Conservation (phyloP, 1,284 basidiomycete species). For the Mrakiaceae sp. region DNA sequence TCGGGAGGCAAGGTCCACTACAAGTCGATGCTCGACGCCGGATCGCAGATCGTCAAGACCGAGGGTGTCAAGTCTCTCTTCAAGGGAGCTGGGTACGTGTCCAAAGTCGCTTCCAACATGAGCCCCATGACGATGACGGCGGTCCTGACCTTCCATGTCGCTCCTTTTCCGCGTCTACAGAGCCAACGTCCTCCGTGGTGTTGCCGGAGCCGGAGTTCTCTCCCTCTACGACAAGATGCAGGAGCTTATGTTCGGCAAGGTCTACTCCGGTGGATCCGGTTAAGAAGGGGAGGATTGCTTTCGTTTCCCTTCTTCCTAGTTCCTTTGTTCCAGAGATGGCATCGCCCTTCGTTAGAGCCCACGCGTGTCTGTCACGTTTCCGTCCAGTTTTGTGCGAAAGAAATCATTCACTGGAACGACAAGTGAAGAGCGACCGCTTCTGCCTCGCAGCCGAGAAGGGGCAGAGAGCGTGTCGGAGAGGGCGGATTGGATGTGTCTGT, state of each 20-base stretch:
- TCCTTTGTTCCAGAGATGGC: too few species aligned
- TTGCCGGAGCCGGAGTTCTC: conserved; percentile 60
- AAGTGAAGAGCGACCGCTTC: too few species aligned
- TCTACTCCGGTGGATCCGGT: conserved; percentile 54
- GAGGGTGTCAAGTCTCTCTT: conserved; percentile 51
- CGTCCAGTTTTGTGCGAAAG: too few species aligned
- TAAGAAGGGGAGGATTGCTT: not conserved
- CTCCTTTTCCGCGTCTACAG: not conserved
- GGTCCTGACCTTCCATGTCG: too few species aligned
- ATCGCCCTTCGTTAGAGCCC: too few species aligned
- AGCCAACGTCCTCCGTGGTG: conserved; percentile 43
- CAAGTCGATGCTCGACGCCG: conserved; percentile 38
- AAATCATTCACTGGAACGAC: too few species aligned
- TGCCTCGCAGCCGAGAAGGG: too few species aligned
- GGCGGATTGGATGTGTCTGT: too few species aligned
- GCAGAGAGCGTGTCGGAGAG: too few species aligned
- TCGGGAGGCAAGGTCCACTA: conserved; percentile 46
- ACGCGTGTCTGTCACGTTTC: too few species aligned
- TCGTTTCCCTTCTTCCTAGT: too few species aligned
- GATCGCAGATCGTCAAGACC: conserved; percentile 47
- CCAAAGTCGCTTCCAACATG: conserved; percentile 19
- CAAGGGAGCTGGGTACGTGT: conserved; percentile 36
- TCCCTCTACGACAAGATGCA: conserved; percentile 53
- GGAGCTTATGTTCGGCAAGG: conserved; percentile 55
- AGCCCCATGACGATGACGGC: not conserved